phyloP scores from a whole-genome alignment of 768 basidiomycete species.

The Vararia minispora region DNA sequence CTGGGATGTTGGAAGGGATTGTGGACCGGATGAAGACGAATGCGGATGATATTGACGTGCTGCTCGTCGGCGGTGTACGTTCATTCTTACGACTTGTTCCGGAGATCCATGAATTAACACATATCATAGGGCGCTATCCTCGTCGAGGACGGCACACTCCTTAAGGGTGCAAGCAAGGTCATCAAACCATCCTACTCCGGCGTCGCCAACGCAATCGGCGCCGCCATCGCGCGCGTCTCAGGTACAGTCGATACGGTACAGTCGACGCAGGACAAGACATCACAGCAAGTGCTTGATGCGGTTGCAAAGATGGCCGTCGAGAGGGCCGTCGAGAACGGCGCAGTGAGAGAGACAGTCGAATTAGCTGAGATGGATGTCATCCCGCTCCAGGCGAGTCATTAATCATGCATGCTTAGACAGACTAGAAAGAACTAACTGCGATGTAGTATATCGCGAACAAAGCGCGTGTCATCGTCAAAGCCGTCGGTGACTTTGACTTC shows the following conservation, averaged over 20 bases:
- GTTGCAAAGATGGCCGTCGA: constrained; percentile 13
- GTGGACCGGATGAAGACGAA: constrained; percentile 59
- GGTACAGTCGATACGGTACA: constrained; percentile 35
- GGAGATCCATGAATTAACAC: no score
- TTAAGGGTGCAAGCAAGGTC: constrained; percentile 41
- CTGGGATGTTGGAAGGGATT: constrained; percentile 31
- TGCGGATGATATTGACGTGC: constrained; percentile 40
- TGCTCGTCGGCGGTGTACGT: constrained; percentile 61
- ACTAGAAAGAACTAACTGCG: not conserved
- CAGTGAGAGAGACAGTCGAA: constrained; percentile 27
- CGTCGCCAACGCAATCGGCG: constrained; percentile 55
- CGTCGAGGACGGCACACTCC: constrained; percentile 33
- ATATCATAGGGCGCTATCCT: constrained; percentile 54
- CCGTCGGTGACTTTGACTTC: constrained; percentile 40
- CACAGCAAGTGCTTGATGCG: no score
- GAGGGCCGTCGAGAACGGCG: constrained; percentile 28
- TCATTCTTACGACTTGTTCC: no score
- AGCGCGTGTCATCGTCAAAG: constrained; percentile 45
- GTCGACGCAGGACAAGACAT: constrained; percentile 24
- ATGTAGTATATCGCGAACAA: constrained; percentile 37
- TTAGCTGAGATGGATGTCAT: constrained; percentile 47
- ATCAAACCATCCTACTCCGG: constrained; percentile 38
- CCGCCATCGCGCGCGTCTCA: constrained; percentile 29
- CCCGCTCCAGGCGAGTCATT: constrained; percentile 32
- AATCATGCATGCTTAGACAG: no score